A percentile compares a stretch with the other conserved stretches of the same genome.
These are phyloP conservation scores for Pyrenopolyporus hunteri DNA, from an alignment of 495 filamentous ascomycete species.

Conservation along the genomic window DNA sequence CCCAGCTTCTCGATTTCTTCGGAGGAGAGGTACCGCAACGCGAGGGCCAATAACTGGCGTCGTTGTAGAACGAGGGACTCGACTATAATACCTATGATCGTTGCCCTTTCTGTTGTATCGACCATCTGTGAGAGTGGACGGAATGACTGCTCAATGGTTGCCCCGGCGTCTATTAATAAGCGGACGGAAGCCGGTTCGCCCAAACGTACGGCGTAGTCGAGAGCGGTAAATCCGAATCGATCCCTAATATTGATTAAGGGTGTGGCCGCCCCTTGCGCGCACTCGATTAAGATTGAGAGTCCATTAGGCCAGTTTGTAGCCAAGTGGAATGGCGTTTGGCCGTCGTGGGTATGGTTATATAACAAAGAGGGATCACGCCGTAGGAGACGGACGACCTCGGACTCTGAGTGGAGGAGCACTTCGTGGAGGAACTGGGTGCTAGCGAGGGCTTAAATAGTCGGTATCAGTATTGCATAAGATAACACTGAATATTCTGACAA, in stretches of 20 bases:
- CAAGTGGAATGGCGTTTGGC: constrained; percentile 2
- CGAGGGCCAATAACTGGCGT: not conserved
- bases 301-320: constrained; percentile 16
- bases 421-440: not conserved
- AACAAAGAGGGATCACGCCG: not conserved
- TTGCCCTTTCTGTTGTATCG: not conserved
- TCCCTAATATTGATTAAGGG: not conserved
- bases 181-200: not conserved
- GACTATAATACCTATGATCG: not conserved
- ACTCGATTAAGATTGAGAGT: constrained; percentile 7
- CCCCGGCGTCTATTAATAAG: constrained; percentile 2
- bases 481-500: not conserved
- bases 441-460: not conserved
- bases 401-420: not conserved
- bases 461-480: not conserved
- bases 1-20: not conserved
- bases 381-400: constrained; percentile 1
- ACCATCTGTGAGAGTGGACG: no score
- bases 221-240: not conserved
- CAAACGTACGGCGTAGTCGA: not conserved
- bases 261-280: not conserved
- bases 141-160: not conserved
- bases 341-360: not conserved
- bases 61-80: constrained; percentile 1
- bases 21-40: constrained; percentile 1